Evolutionary conservation across 2,329 filamentous ascomycete genomes (phyloP).

Genomic region (Aspergillus fischeri): DNA sequence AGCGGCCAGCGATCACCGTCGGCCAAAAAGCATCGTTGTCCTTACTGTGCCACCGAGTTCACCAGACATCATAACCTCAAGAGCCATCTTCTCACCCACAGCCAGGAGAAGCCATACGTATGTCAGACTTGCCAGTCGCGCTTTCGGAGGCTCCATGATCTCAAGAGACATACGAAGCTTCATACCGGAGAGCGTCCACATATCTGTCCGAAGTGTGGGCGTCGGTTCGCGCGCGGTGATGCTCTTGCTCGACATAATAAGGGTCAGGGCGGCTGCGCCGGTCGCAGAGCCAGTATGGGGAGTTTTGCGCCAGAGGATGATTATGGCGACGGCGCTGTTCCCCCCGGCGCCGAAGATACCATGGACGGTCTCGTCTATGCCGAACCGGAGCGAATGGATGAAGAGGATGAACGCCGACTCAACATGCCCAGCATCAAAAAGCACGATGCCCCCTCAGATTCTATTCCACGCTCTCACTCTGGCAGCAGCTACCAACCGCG

Average conservation of each 20-base stretch:
- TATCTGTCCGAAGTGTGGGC: conserved; percentile 88
- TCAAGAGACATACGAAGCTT: conserved; percentile 94
- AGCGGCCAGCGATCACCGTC: conserved; percentile 65
- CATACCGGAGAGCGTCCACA: conserved; percentile 96
- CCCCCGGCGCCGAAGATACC: conserved; percentile 49
- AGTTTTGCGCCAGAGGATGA: conserved; percentile 79
- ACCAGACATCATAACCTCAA: conserved; percentile 97
- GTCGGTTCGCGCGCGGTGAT: conserved; percentile 92
- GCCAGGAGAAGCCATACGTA: conserved; percentile 95
- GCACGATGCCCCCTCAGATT: conserved; percentile 58
- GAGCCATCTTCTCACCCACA: conserved; percentile 93
- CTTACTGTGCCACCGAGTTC: conserved; percentile 93
- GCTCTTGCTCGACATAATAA: conserved; percentile 93
- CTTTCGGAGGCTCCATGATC: conserved; percentile 86
- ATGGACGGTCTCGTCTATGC: conserved; percentile 63
- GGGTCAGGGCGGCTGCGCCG: conserved; percentile 90
- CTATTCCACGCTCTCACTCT: conserved; percentile 40
- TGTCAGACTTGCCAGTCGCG: conserved; percentile 91
- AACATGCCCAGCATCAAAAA: conserved; percentile 69
- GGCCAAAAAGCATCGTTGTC: conserved; percentile 91
- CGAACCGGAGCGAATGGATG: conserved; percentile 48
- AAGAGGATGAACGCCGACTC: conserved; percentile 45
- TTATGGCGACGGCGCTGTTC: conserved; percentile 44
- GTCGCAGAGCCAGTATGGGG: conserved; percentile 78
- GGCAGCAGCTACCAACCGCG: conserved; percentile 58